A percentile compares a stretch with the other conserved stretches of the same genome.
Evolutionary conservation across 108 stramenopile genomes (phyloP).

Genomic region (Halocafeteria seosinensis): DNA sequence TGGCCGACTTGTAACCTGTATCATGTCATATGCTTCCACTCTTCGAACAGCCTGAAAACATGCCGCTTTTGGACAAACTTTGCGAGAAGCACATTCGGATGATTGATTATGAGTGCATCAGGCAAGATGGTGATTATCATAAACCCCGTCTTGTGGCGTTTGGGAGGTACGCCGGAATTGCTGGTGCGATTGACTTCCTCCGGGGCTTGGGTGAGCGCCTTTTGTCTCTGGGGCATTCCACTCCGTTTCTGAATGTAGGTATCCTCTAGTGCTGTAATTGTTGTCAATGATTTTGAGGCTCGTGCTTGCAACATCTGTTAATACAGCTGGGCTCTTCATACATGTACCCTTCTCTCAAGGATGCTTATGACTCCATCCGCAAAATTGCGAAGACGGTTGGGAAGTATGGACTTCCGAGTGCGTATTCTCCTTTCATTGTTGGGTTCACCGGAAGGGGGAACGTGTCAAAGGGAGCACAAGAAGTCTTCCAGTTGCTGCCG

Average conservation of each 20-base stretch:
- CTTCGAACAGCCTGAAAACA: slow-evolving; percentile 55
- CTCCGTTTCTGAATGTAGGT: slow-evolving; percentile 54
- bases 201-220: slow-evolving; percentile 57
- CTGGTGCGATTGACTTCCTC: slow-evolving; percentile 57
- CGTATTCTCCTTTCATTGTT: slow-evolving; percentile 29
- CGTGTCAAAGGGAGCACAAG: slow-evolving; percentile 51
- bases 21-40: not conserved
- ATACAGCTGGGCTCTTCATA: slow-evolving; percentile 49
- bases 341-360: slow-evolving; percentile 45
- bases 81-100: slow-evolving; percentile 48
- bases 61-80: slow-evolving; percentile 47
- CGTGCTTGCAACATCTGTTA: too few relatives aligned
- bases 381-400: slow-evolving; percentile 35
- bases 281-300: too few relatives aligned
- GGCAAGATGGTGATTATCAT: slow-evolving; percentile 10
- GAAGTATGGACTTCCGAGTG: slow-evolving; percentile 32
- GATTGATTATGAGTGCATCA: slow-evolving; percentile 63
- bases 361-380: slow-evolving; percentile 29
- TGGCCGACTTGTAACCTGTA: too few relatives aligned
- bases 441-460: slow-evolving; percentile 52
- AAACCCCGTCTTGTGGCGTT: slow-evolving; percentile 58
- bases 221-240: slow-evolving; percentile 35
- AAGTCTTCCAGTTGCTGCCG: slow-evolving; percentile 53
- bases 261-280: too few relatives aligned
- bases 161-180: slow-evolving; percentile 64